Percentiles rank a stretch among this genome's conserved stretches.
Conservation (phyloP, 2,329 filamentous ascomycete genomes). For the Fusarium domesticum region DNA sequence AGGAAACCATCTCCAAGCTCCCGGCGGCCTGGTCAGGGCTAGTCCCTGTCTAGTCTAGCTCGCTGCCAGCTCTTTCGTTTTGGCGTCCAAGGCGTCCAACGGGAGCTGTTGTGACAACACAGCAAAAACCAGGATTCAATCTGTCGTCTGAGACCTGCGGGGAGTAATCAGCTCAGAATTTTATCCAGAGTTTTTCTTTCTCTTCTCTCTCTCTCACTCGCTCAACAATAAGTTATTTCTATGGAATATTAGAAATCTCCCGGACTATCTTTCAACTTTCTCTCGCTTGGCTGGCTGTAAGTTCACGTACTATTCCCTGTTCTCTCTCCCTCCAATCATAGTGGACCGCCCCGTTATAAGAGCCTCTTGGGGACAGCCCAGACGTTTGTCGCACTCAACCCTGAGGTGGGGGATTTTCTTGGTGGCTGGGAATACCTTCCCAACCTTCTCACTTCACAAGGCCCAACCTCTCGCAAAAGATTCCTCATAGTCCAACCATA, state of each 20-base stretch:
- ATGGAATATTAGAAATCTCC: too few relatives aligned
- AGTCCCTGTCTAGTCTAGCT: not conserved
- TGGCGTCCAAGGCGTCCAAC: slow-evolving; percentile 9
- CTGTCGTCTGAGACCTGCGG: slow-evolving; percentile 6
- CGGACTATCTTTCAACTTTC: not conserved
- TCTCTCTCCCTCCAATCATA: slow-evolving; percentile 1
- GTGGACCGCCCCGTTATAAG: too few relatives aligned
- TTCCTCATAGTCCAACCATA: slow-evolving; percentile 34
- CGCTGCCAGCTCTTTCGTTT: slow-evolving; percentile 4
- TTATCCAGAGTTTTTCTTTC: slow-evolving; percentile 1
- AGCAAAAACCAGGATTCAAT: slow-evolving; percentile 8
- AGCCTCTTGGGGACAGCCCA: too few relatives aligned
- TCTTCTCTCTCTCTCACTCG: not conserved
- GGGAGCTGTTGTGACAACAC: slow-evolving; percentile 18
- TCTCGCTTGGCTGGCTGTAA: slow-evolving; percentile 13
- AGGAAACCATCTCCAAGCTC: slow-evolving; percentile 9
- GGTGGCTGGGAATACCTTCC: slow-evolving; percentile 28
- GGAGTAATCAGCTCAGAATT: slow-evolving; percentile 13
- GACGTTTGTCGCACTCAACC: too few relatives aligned
- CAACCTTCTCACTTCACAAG: slow-evolving; percentile 25
- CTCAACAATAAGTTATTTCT: too few relatives aligned
- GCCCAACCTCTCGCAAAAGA: slow-evolving; percentile 30
- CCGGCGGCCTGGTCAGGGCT: slow-evolving; percentile 17
- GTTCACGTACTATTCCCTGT: slow-evolving; percentile 7
- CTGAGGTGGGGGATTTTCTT: slow-evolving; percentile 20